Evolutionary conservation across 2,329 filamentous ascomycete species (phyloP).

Genomic region (Balansia obtecta): DNA sequence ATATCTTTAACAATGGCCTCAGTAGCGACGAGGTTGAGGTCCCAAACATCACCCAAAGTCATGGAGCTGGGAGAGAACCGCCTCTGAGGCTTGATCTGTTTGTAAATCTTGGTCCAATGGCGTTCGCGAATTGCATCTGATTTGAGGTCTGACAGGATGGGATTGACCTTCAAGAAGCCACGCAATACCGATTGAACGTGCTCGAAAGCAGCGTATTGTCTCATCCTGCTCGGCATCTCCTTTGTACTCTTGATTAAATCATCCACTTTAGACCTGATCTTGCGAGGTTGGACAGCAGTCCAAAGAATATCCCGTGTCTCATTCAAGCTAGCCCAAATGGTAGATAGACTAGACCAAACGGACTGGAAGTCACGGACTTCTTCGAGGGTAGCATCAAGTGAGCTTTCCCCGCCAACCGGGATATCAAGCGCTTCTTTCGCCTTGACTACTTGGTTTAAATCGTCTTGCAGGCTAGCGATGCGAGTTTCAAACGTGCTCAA

Average conservation of each 20-base stretch:
- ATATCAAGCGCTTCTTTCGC: conserved; percentile 95
- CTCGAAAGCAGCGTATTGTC: conserved; percentile 98
- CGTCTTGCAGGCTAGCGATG: conserved; percentile 73
- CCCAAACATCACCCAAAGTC: conserved; percentile 98
- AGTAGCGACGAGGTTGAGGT: conserved; percentile 78
- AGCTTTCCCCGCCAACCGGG: conserved; percentile 64
- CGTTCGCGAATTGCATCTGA: conserved; percentile 93
- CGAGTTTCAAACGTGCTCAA: conserved; percentile 72
- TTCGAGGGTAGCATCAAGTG: conserved; percentile 76
- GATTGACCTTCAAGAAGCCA: conserved; percentile 81
- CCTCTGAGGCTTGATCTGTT: conserved; percentile 82
- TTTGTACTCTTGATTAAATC: conserved; percentile 94
- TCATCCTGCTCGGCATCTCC: conserved; percentile 98
- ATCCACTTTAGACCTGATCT: conserved; percentile 80
- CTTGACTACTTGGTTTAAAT: conserved; percentile 87
- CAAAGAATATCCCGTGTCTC: conserved; percentile 86
- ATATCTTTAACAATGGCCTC: conserved; percentile 85
- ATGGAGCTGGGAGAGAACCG: conserved; percentile 89
- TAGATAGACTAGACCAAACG: conserved; percentile 90
- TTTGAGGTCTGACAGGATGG: conserved; percentile 78
- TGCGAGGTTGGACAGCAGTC: conserved; percentile 91
- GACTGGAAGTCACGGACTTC: conserved; percentile 99
- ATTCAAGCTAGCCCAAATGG: conserved; percentile 92
- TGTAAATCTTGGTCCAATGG: conserved; percentile 98
- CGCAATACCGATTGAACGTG: conserved; percentile 89